Base-by-base conservation (phyloP, 2,329 filamentous ascomycete species). In the Xylariaceae sp. region DNA sequence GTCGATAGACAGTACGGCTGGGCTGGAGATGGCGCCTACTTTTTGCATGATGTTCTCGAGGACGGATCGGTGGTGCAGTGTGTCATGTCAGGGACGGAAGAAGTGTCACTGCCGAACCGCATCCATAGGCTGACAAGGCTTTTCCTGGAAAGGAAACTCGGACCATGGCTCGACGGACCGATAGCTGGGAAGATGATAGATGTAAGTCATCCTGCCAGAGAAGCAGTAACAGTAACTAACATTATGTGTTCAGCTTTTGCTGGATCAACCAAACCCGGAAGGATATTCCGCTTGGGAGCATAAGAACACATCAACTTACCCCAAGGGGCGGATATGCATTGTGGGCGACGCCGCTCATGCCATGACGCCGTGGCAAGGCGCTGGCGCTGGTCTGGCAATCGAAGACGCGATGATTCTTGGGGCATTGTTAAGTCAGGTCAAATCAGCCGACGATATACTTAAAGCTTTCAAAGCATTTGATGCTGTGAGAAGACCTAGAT, bases 1-100 rank as follows among this genome's bases (percentile, higher is more conserved):
- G 31, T 47, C 2, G 48, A 58, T 15, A 38, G 57, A 1, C 54
- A 58, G 10, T 58, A 44, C 30, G 48, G 18, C 3, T 60, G 54
- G 57, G 36, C 51, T 30, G 57, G 58, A 0, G 49, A 57, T 4
- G 49, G 48, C 2, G 56, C 44, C 2, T 58, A 49, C 11, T 14
- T 61, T 2, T 42, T 60, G 48, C 56, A 58, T 10, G 59, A 56
- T 17, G 40, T 55, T 0, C 36, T 61, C 0, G 59, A 61, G 12
- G 48, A 58, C 17, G 4, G 52, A 10, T 54, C 51, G 0, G 38
- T 56, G 51, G 59, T 61, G 2, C 56, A 58, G 39, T 56, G 53
- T 31, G 45, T 61, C 1, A 49, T 61, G 18, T 55, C 56, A 1
- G 54, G 30, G 0, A n/a, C 58, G 11, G 58, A 59, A 31, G 45